These are phyloP conservation scores for Colletotrichum lini DNA, from an alignment of 2,329 filamentous ascomycete species.

Conservation along the genomic window DNA sequence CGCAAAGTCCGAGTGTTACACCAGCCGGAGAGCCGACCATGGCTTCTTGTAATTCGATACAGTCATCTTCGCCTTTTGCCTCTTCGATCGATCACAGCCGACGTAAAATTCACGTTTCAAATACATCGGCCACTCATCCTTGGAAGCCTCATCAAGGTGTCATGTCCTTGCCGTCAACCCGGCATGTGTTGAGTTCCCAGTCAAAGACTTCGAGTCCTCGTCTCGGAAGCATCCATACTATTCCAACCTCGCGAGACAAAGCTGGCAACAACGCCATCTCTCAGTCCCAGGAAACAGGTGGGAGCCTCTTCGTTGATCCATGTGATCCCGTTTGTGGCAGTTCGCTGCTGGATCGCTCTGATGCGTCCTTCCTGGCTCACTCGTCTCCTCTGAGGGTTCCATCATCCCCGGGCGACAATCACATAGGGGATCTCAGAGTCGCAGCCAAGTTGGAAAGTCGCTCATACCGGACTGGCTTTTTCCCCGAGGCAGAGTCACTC, in stretches of 20 bases:
- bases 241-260: not conserved
- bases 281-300: not conserved
- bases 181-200: not conserved
- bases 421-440: conserved; percentile 3
- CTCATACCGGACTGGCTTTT: conserved; percentile 3
- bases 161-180: not conserved
- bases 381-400: conserved; percentile 10
- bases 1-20: not conserved
- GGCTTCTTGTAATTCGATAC: not conserved
- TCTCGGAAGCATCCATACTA: not conserved
- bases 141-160: not conserved
- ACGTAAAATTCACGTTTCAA: not conserved
- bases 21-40: not conserved
- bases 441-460: conserved; percentile 12
- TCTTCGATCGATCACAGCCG: not conserved
- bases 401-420: not conserved
- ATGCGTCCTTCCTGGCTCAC: not conserved
- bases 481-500: not conserved
- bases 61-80: not conserved
- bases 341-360: not conserved
- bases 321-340: not conserved
- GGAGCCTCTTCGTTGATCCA: conserved; percentile 9
- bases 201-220: not conserved
- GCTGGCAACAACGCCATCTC: not conserved
- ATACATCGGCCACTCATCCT: not conserved